phyloP scores from a whole-genome alignment of 2,329 filamentous ascomycete genomes.

The Dendrostoma leiphaemia region DNA sequence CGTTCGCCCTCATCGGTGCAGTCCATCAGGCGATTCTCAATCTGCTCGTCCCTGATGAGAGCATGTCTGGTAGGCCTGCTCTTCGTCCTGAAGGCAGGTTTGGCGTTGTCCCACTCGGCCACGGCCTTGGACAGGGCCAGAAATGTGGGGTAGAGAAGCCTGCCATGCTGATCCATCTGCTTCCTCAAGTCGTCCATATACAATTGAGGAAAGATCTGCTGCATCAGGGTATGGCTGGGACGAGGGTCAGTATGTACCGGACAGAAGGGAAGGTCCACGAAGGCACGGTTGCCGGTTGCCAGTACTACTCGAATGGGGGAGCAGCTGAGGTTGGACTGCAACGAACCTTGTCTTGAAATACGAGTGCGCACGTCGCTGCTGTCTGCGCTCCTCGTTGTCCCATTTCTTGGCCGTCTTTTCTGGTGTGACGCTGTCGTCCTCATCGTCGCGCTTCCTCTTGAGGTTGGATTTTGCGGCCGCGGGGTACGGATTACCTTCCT shows the following conservation, averaged over 20 bases:
- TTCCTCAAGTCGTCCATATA: constrained; percentile 26
- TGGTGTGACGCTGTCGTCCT: constrained; percentile 19
- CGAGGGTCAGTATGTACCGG: constrained; percentile 3
- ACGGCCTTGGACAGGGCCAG: constrained; percentile 28
- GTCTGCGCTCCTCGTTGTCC: constrained; percentile 22
- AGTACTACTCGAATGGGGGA: background rate
- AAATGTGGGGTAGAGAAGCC: constrained; percentile 34
- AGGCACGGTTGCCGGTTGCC: too few relatives aligned
- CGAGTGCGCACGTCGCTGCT: constrained; percentile 7
- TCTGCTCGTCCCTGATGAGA: constrained; percentile 22
- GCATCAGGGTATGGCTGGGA: constrained; percentile 29
- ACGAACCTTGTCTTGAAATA: constrained; percentile 20
- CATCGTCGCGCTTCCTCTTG: constrained; percentile 41
- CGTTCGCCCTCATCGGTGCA: constrained; percentile 19
- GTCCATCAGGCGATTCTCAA: constrained; percentile 13
- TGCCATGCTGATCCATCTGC: constrained; percentile 23
- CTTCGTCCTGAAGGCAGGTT: constrained; percentile 28
- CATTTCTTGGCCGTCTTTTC: constrained; percentile 20
- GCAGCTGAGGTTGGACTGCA: background rate
- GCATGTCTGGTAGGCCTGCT: constrained; percentile 22
- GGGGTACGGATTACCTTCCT: constrained; percentile 38
- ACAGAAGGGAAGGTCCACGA: too few relatives aligned
- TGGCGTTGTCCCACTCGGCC: constrained; percentile 21
- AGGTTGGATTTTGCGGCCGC: constrained; percentile 22
- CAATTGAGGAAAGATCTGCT: constrained; percentile 33